Evolutionary conservation across 2,329 filamentous ascomycete genomes (phyloP), one percentile per base, ranked within the genome.

Genomic region (Hypoxylon sp.): DNA sequence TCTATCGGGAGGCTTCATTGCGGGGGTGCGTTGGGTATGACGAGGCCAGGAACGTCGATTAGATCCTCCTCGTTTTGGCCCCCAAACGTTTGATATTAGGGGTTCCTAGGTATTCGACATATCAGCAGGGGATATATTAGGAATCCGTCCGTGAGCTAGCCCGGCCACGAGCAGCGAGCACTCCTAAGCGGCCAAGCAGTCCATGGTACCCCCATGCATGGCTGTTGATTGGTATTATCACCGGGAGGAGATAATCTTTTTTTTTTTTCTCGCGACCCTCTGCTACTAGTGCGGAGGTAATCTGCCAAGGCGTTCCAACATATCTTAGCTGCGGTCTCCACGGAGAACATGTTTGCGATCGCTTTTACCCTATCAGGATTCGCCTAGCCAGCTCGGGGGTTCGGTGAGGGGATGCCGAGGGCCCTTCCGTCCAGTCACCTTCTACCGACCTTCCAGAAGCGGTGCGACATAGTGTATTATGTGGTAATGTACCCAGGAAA

Each of bases 381-480:
- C 56, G 53, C 43, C 61, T 65, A 66, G 46, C 67, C 62, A 62
- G 64, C 67, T 70, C 67, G 64, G 69, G 62, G 58, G 64, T 65
- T 71, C 69, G 69, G 69, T 71, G 69, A 71, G 69, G 56, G 64
- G 30, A 62, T 64, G 65, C 68, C 68, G 68, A 70, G 57, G 54
- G 46, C 41, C 47, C 57, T 41, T 66, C 66, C 58, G 51, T 52
- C 57, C 62, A 60, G 63, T 68, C 67, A 68, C 68, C 67, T 69
- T 69, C 67, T 69, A 63, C 68, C 67, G 69, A 71, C 69, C 68
- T 71, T 71, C 69, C 69, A 70, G 68, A 71, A 70, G 59, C 57
- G 69, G 69, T 43, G 56, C 53, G 28, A 50, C 44, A 56, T 53
- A 62, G 53, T 65, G 51, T 64, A 57, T 55, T 51, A 59, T 57